A percentile compares a stretch with the other conserved stretches of the same genome.
These are phyloP conservation scores for Syzygium oleosum DNA, from an alignment of 345 rosid species.

Conservation along the genomic window DNA sequence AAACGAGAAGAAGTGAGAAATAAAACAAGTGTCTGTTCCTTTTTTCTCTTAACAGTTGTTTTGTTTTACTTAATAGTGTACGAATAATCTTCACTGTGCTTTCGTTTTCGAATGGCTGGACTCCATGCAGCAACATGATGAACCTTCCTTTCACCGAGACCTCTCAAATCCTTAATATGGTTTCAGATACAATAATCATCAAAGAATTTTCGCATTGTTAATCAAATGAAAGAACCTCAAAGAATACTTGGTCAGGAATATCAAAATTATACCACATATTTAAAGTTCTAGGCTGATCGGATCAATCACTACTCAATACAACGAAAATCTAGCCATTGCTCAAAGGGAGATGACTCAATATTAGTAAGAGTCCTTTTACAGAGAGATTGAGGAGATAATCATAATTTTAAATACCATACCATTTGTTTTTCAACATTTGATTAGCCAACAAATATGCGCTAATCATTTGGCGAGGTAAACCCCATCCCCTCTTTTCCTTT, in stretches of 20 bases:
- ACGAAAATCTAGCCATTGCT: neutral
- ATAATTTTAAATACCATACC: neutral
- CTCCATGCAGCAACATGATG: neutral
- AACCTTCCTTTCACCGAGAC: neutral
- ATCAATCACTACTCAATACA: too few species aligned
- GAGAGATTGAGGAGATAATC: neutral
- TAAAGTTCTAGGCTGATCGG: too few species aligned
- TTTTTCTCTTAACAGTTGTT: neutral
- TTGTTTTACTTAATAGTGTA: neutral
- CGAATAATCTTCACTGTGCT: neutral
- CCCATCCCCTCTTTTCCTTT: neutral
- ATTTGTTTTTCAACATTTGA: neutral
- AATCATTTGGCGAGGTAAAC: neutral
- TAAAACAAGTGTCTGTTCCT: neutral
- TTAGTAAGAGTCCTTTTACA: neutral
- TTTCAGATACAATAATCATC: neutral
- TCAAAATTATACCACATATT: neutral
- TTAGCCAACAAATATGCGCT: neutral
- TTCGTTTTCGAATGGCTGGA: neutral
- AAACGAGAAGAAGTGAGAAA: neutral
- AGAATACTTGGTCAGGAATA: neutral
- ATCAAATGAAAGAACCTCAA: neutral
- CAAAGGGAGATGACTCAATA: neutral
- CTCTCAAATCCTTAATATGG: neutral
- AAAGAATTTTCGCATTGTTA: neutral